These are phyloP conservation scores for Monilinia fructicola DNA, from an alignment of 2,329 filamentous ascomycete genomes.

Conservation along the genomic window DNA sequence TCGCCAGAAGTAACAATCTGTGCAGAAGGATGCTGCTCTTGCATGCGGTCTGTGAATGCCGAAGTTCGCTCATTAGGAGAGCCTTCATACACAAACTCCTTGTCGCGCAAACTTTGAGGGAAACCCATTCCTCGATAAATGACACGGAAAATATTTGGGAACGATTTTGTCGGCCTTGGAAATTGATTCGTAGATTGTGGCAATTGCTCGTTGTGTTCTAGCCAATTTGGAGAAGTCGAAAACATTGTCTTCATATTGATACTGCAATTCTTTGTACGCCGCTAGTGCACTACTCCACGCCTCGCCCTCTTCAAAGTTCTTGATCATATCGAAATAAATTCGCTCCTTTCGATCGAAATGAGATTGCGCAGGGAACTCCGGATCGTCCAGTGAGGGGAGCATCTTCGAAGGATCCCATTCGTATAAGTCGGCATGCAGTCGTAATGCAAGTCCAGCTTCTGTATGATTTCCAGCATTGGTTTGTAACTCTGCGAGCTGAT, in stretches of 20 bases:
- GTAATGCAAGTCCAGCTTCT: constrained; percentile 84
- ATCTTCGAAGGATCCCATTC: constrained; percentile 77
- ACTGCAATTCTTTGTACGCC: constrained; percentile 85
- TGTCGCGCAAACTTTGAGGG: constrained; percentile 75
- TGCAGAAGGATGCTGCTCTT: constrained; percentile 82
- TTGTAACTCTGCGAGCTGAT: constrained; percentile 82
- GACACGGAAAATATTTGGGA: constrained; percentile 90
- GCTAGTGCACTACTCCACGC: constrained; percentile 87
- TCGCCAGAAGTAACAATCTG: constrained; percentile 72
- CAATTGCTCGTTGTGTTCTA: constrained; percentile 84
- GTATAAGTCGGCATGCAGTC: constrained; percentile 89
- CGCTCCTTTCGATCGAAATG: constrained; percentile 91
- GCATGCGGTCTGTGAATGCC: constrained; percentile 87
- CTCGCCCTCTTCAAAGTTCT: constrained; percentile 89
- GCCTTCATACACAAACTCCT: constrained; percentile 90
- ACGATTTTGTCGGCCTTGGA: constrained; percentile 75
- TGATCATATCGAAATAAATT: constrained; percentile 92
- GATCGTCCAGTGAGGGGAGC: constrained; percentile 67
- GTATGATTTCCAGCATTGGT: constrained; percentile 73
- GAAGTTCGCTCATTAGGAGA: constrained; percentile 72
- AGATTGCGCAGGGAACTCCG: constrained; percentile 76
- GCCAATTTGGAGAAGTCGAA: constrained; percentile 94
- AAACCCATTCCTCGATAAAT: constrained; percentile 88
- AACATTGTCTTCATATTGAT: constrained; percentile 85
- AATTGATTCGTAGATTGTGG: constrained; percentile 86